These are phyloP conservation scores for Populus alba DNA, from an alignment of 345 rosid species.

Conservation along the genomic window DNA sequence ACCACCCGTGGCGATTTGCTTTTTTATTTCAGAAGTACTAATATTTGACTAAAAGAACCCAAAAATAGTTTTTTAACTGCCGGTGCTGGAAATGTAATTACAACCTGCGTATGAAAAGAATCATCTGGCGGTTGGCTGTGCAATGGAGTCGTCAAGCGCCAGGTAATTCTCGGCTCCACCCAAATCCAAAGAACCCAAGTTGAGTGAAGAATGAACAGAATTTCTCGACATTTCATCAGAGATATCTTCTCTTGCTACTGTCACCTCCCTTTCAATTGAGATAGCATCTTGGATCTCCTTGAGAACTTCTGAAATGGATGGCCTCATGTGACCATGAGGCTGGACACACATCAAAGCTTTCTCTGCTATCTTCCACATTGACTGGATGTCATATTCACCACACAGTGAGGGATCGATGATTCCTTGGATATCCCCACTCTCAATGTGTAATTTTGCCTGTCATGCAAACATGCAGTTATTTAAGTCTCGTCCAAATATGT, in stretches of 20 bases:
- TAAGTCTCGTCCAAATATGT: neutral
- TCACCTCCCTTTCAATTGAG: slow-evolving; percentile 61
- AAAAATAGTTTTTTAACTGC: neutral
- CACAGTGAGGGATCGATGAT: slow-evolving; percentile 72
- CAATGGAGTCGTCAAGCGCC: slow-evolving; percentile 55
- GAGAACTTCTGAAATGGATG: slow-evolving; percentile 85
- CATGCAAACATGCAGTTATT: neutral
- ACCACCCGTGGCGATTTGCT: neutral
- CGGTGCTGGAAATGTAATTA: neutral
- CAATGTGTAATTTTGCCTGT: slow-evolving; percentile 90
- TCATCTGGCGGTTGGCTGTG: slow-evolving; percentile 72
- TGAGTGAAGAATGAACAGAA: slow-evolving; percentile 68
- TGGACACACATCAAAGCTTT: slow-evolving; percentile 85
- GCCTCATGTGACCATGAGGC: slow-evolving; percentile 92
- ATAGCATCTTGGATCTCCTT: slow-evolving; percentile 96
- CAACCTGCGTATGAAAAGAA: slow-evolving; percentile 21
- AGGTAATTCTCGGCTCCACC: slow-evolving; percentile 55
- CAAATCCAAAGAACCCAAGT: slow-evolving; percentile 46
- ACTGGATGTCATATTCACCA: slow-evolving; percentile 77
- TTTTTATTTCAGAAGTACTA: neutral
- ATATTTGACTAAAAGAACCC: neutral
- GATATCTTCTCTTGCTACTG: slow-evolving; percentile 49
- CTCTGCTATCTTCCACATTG: slow-evolving; percentile 99
- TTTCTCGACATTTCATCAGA: slow-evolving; percentile 74
- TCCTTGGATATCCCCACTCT: slow-evolving; percentile 88